phyloP scores from a whole-genome alignment of 768 basidiomycete species.

The Daedaleopsis sinensis region DNA sequence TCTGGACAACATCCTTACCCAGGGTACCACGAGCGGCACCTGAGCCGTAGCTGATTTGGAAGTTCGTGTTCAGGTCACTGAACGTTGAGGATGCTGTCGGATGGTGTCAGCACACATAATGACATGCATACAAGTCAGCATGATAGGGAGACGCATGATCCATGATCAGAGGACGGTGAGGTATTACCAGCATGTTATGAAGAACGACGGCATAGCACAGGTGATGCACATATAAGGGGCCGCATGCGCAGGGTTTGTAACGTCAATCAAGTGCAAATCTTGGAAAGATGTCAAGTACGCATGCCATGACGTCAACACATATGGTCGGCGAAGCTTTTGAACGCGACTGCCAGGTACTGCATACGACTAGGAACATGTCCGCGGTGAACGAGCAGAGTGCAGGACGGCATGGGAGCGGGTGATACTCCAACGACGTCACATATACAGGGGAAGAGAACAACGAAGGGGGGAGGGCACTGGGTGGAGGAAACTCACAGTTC shows the following conservation, averaged over 20 bases:
- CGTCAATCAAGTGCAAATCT: neutral
- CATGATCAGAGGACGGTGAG: neutral
- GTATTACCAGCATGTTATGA: too few species aligned
- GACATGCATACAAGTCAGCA: neutral
- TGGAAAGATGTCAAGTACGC: neutral
- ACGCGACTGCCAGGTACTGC: too few species aligned
- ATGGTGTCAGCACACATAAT: conserved; percentile 42
- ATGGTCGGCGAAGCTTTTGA: too few species aligned
- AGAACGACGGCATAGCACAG: conserved; percentile 46
- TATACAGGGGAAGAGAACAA: too few species aligned
- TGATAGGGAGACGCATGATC: neutral
- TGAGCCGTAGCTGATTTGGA: conserved; percentile 80
- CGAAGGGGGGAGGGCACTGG: neutral
- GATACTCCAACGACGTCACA: neutral
- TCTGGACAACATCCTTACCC: conserved; percentile 75
- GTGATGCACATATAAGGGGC: conserved; percentile 42
- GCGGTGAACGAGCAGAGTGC: too few species aligned
- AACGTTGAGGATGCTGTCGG: conserved; percentile 60
- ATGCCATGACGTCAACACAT: too few species aligned
- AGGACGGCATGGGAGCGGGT: too few species aligned
- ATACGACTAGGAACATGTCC: too few species aligned
- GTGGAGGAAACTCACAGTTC: neutral
- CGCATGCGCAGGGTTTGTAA: neutral
- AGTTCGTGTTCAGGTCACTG: conserved; percentile 52
- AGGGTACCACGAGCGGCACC: conserved; percentile 76